Base-by-base conservation (phyloP, 345 rosid genomes). In the Salix brachista region DNA sequence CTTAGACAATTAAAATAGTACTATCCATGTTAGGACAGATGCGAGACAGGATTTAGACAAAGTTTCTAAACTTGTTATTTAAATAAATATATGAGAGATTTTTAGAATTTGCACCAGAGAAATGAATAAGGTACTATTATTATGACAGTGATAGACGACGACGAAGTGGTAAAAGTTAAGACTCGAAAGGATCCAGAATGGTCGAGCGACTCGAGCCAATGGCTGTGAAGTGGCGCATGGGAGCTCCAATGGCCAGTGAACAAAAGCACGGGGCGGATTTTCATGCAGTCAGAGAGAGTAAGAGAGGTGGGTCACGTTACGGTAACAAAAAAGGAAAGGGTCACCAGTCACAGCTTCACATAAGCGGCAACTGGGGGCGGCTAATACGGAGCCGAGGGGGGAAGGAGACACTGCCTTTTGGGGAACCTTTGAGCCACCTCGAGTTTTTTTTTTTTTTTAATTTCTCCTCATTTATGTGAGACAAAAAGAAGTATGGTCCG, bases 181-280 rank as follows among this genome's bases (percentile, higher is more conserved):
- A 18, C 12, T n/a, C 2, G 32, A 1, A 37, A 2, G 17, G 58
- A 52, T 52, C 23, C 4, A 17, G 23, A 39, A 11, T 4, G 21
- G 26, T 1, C 3, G 60, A 11, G 44, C 0, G 5, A 73, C 21
- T 1, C 3, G 60, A 11, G 44, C 0, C 8, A 73, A 64, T 77
- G 21, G 0, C n/a, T 75, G 83, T 1, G 86, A 86, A 89, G 90
- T 81, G 96, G 91, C 96, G 92, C 77, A 80, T 87, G 86, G 91
- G 81, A 82, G 25, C 75, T 32, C 91, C 86, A 89, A 85, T 21
- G 77, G 91, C 85, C 92, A 90, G 76, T 36, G 36, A 81, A 50
- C 18, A 64, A 17, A 80, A 65, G 42, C 81, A 65, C 76, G 90
- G 89, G 89, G 86, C 85, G 75, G 39, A 61, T 12, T 46, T 42